phyloP scores from a whole-genome alignment of 345 rosid genomes.

The Durio zibethinus region DNA sequence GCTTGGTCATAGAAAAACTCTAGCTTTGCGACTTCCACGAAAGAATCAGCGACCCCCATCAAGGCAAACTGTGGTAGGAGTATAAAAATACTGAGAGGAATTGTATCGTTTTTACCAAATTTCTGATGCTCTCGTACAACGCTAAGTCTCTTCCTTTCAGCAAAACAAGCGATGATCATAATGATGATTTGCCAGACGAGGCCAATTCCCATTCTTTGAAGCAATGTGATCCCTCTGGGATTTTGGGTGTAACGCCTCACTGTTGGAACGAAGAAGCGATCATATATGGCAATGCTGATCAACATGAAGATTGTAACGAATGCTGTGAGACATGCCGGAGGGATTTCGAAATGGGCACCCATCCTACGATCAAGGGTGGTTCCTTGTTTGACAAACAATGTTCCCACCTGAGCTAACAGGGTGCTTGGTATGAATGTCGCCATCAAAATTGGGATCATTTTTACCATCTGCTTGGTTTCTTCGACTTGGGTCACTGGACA shows the following conservation, averaged over 20 bases:
- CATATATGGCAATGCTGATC: conserved; percentile 48
- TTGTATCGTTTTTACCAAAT: conserved; percentile 16
- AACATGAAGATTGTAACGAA: conserved; percentile 72
- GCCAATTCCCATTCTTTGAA: conserved; percentile 78
- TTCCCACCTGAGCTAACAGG: conserved; percentile 39
- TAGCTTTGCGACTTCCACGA: conserved; percentile 69
- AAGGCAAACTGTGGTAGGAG: conserved; percentile 74
- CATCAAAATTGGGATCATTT: conserved; percentile 49
- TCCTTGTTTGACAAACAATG: conserved; percentile 75
- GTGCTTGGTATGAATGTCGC: conserved; percentile 56
- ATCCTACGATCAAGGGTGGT: conserved; percentile 45
- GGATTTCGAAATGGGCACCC: conserved; percentile 61
- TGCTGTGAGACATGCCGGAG: conserved; percentile 63
- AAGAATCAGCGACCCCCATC: conserved; percentile 70
- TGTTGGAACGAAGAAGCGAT: conserved; percentile 44
- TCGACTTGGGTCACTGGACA: conserved; percentile 66
- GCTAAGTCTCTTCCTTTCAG: conserved; percentile 56
- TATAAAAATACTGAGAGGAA: conserved; percentile 59
- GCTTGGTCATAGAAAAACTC: conserved; percentile 92
- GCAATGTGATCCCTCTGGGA: conserved; percentile 70
- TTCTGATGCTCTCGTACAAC: conserved; percentile 39
- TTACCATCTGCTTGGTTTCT: conserved; percentile 65
- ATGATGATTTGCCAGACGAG: conserved; percentile 42
- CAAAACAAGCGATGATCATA: conserved; percentile 51
- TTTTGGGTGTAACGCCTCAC: conserved; percentile 45